Percentiles rank a stretch among this genome's conserved stretches.
These are phyloP conservation scores for Cryptosporidium tyzzeri DNA, from an alignment of 169 alveolate species.

Conservation along the genomic window DNA sequence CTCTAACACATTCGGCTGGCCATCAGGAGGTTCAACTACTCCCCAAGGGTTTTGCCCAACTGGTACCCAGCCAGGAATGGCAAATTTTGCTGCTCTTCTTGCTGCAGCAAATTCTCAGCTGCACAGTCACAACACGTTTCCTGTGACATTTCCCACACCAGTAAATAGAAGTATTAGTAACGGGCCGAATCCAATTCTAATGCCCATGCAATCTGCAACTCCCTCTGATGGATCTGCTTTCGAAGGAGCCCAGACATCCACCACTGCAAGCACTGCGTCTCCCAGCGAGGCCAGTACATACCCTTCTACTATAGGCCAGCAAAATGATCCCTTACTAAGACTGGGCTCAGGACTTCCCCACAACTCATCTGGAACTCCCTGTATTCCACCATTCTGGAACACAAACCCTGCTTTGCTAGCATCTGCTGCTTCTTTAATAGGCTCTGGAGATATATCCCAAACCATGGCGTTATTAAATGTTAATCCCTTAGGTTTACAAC, in stretches of 20 bases:
- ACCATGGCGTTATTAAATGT: slow-evolving; percentile 40
- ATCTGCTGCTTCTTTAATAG: slow-evolving; percentile 30
- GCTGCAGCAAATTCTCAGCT: slow-evolving; percentile 70
- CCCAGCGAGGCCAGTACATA: slow-evolving; percentile 18
- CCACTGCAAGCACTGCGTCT: slow-evolving; percentile 7
- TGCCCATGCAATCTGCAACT: slow-evolving; percentile 62
- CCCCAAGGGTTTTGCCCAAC: slow-evolving; percentile 38
- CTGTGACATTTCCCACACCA: slow-evolving; percentile 22
- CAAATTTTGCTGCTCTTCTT: slow-evolving; percentile 52
- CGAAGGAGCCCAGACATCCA: slow-evolving; percentile 55
- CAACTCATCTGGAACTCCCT: slow-evolving; percentile 11
- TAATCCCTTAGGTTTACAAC: slow-evolving; percentile 20
- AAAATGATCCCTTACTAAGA: slow-evolving; percentile 27
- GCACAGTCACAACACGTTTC: not conserved
- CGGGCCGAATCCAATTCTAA: slow-evolving; percentile 13
- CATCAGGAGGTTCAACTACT: not conserved
- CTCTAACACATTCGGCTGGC: slow-evolving; percentile 7
- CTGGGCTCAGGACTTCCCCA: not conserved
- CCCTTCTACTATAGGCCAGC: not conserved
- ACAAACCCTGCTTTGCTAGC: slow-evolving; percentile 39
- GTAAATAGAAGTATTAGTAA: slow-evolving; percentile 35
- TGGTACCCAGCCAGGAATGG: slow-evolving; percentile 24
- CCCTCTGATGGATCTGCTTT: slow-evolving; percentile 74
- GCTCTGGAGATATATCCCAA: slow-evolving; percentile 40
- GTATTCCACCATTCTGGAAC: slow-evolving; percentile 39